These are phyloP conservation scores for Microascus cirrosus DNA, from an alignment of 2,329 filamentous ascomycete genomes.

Conservation along the genomic window DNA sequence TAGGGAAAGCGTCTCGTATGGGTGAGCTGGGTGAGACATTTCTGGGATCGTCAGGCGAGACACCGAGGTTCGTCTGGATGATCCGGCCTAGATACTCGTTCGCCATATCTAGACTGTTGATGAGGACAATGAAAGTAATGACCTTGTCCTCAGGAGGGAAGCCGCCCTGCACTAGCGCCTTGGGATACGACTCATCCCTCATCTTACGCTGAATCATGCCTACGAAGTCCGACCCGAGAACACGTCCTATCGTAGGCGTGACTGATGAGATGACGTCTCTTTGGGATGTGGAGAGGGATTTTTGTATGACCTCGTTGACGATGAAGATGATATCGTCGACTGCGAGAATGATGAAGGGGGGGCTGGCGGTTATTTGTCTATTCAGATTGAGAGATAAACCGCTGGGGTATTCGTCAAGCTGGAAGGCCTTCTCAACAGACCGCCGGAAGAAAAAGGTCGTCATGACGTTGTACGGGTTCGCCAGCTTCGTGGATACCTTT, in stretches of 20 bases:
- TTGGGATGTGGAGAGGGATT: constrained; percentile 79
- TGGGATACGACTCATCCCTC: constrained; percentile 90
- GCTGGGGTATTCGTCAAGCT: constrained; percentile 78
- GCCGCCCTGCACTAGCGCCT: constrained; percentile 63
- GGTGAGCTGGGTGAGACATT: constrained; percentile 24
- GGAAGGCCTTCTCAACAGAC: constrained; percentile 95
- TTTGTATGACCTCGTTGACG: constrained; percentile 80
- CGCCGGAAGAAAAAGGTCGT: constrained; percentile 94
- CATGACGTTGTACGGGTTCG: constrained; percentile 79
- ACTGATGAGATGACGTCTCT: constrained; percentile 66
- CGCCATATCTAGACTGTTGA: constrained; percentile 90
- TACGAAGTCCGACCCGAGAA: constrained; percentile 82
- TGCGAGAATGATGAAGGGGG: constrained; percentile 86
- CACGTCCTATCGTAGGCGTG: constrained; percentile 64
- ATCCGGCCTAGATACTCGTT: constrained; percentile 88
- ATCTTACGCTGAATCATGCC: constrained; percentile 97
- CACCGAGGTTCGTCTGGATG: constrained; percentile 53
- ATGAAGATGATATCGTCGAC: constrained; percentile 99
- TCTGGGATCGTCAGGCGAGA: constrained; percentile 10
- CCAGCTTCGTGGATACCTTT: constrained; percentile 66
- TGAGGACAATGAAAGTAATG: constrained; percentile 79
- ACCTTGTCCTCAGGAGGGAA: constrained; percentile 82
- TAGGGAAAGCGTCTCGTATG: constrained; percentile 63
- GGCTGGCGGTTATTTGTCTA: constrained; percentile 61
- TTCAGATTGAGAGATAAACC: constrained; percentile 68